A percentile compares a stretch with the other conserved stretches of the same genome.
These are phyloP conservation scores for Danielia oregonensis DNA, from an alignment of 805 yeast genomes.

Conservation along the genomic window DNA sequence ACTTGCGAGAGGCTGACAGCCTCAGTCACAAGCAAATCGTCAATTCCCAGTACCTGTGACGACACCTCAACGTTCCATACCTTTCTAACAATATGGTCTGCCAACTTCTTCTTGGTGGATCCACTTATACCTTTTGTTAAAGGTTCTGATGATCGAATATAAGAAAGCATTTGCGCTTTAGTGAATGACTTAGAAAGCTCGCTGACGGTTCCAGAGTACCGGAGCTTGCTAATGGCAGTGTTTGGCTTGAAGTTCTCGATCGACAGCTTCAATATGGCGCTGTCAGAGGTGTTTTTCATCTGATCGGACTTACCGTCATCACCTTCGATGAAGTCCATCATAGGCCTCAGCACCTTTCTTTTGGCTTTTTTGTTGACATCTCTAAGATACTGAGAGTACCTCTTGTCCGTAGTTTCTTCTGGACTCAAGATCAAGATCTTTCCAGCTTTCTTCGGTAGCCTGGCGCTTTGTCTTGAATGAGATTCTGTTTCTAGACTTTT, in stretches of 20 bases:
- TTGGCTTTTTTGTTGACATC: neutral
- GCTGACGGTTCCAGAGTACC: neutral
- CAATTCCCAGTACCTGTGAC: conserved; percentile 7
- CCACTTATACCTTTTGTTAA: conserved; percentile 1
- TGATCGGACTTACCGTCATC: neutral
- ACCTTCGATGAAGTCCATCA: neutral
- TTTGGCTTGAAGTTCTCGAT: conserved; percentile 2
- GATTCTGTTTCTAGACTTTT: too few species aligned
- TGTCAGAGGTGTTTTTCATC: neutral
- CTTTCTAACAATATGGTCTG: conserved; percentile 25
- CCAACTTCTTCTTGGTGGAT: conserved; percentile 15
- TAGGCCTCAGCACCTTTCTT: neutral
- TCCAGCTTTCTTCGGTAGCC: neutral
- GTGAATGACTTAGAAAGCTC: conserved; percentile 10
- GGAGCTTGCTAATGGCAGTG: neutral
- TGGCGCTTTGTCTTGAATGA: too few species aligned
- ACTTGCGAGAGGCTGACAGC: conserved; percentile 30
- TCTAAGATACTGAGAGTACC: conserved; percentile 5
- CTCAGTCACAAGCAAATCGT: conserved; percentile 25
- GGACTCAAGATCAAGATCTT: conserved; percentile 14
- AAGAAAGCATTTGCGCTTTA: conserved; percentile 11
- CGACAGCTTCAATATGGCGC: neutral
- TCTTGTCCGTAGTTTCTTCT: conserved; percentile 14
- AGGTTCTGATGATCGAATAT: conserved; percentile 3
- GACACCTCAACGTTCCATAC: conserved; percentile 32